Evolutionary conservation across 2,329 filamentous ascomycete species (phyloP), one percentile per base, ranked within the genome.

Genomic region (Alternaria metachromatica): DNA sequence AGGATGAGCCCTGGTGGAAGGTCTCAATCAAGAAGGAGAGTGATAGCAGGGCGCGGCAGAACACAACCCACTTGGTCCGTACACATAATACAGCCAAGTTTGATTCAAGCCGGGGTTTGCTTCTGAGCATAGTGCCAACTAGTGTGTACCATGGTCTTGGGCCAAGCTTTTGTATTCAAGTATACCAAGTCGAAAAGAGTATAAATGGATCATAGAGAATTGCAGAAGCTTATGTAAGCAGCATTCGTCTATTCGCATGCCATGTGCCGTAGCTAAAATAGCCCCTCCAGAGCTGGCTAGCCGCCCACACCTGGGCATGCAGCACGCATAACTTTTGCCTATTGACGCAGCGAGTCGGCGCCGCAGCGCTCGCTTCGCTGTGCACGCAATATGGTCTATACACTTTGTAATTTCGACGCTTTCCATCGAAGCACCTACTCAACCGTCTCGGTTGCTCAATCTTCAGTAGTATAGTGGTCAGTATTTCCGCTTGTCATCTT

Each of bases 381-480:
- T 15, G 30, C 3, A 6, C 2, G 28, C 12, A 13, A 12, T 15
- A 33, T 15, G 13, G 30, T 7, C 0, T 43, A 43, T 43, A 20
- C 0, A 5, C 1, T 43, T n/a, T 20, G 18, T 6, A 5, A 11
- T 20, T 3, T 20, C 4, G 2, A 18, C 5, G 6, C 5, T 21
- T 23, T 3, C 3, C 18, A 37, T 51, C 20, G 8, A 51, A 51
- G n/a, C 13, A 51, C 18, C 49, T 37, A 51, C 49, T 37, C 28
- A 51, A 6, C 49, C 49, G 0, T 51, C 13, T 33, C 15, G 49
- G 49, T 51, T 51, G 20, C 20, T 28, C 18, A 20, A 51, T 51
- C 49, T 51, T 51, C 49, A 51, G 49, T 51, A 51, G 49, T 51
- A 51, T 51, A 51, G 49, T 51, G 49, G 49, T 51, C 49, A 51